Conservation (phyloP, 495 filamentous ascomycete genomes). For the Cercophora samala region DNA sequence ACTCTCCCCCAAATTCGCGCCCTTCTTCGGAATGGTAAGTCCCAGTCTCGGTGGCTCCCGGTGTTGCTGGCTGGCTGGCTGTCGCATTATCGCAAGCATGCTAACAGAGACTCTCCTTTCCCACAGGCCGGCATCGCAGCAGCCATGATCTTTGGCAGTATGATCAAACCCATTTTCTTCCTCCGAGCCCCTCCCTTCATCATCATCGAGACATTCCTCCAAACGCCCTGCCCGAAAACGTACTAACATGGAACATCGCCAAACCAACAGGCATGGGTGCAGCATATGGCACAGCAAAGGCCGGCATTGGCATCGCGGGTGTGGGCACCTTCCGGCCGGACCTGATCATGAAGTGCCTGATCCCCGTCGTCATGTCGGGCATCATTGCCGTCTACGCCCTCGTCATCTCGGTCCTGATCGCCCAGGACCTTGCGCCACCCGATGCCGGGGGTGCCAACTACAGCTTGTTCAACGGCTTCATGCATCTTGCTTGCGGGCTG, state of each 20-base stretch:
- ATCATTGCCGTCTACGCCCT: conserved; percentile 98
- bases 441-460: conserved; percentile 52
- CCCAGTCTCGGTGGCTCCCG: neutral
- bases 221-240: conserved; percentile 12
- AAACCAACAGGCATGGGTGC: conserved; percentile 79
- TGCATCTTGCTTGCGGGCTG: conserved; percentile 89
- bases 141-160: conserved; percentile 96
- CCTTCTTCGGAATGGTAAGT: conserved; percentile 95
- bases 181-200: neutral
- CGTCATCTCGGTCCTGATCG: conserved; percentile 92
- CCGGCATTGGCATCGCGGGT: conserved; percentile 93
- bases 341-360: conserved; percentile 98
- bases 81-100: conserved; percentile 21
- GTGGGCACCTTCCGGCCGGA: conserved; percentile 90
- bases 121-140: conserved; percentile 85
- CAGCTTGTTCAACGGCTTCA: conserved; percentile 84
- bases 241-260: conserved; percentile 28
- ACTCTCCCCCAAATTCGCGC: conserved; percentile 82
- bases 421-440: conserved; percentile 72
- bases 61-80: neutral
- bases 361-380: conserved; percentile 98
- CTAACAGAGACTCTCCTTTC: conserved; percentile 35
- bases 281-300: conserved; percentile 95
- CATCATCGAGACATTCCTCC: neutral
- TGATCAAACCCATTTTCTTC: conserved; percentile 32